Evolutionary conservation across 2,329 filamentous ascomycete genomes (phyloP), one percentile per base, ranked within the genome.

Genomic region (Endothia cerciana): DNA sequence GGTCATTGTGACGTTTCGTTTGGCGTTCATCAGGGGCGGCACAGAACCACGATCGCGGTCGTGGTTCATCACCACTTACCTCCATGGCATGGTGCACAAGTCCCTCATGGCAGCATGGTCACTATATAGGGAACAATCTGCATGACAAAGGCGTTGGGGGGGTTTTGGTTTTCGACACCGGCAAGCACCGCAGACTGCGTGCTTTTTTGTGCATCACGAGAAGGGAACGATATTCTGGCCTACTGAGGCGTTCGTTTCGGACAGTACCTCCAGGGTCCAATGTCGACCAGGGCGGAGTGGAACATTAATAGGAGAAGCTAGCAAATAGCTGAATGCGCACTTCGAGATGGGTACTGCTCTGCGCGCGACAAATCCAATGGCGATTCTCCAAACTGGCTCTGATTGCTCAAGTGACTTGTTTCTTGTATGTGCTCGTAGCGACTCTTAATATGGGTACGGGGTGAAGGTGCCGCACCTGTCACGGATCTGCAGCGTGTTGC

Each of bases 131-230:
- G 41, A 63, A 60, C 33, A 43, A 36, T 33, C 45, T 63, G 64
- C 64, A 66, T 63, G 25, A 56, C 53, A 43, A 36, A 47, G 64
- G 64, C 64, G 64, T 66, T 45, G 64, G 64, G 38, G n/a, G 41
- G 60, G 60, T 66, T 63, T 25, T 30, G 60, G 17, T 41, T 55
- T 33, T 49, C 40, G 49, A 15, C 58, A 33, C 28, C 57, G 60
- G 65, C 65, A 61, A 41, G 17, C 8, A 62, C 28, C 57, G 59
- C 64, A 28, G 28, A 41, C 22, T 17, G 7, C 10, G 25, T 33
- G 51, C 19, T 25, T 47, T 28, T 58, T 19, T 51, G 45, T 43
- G 45, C 43, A 59, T 55, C 40, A 62, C 15, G 51, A 30, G 36
- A 40, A 38, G 28, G 22, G 19, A 38, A 49, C 28, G 7, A 28